phyloP scores from a whole-genome alignment of 768 basidiomycete genomes.

The Gloeopeniophorella convolvens region DNA sequence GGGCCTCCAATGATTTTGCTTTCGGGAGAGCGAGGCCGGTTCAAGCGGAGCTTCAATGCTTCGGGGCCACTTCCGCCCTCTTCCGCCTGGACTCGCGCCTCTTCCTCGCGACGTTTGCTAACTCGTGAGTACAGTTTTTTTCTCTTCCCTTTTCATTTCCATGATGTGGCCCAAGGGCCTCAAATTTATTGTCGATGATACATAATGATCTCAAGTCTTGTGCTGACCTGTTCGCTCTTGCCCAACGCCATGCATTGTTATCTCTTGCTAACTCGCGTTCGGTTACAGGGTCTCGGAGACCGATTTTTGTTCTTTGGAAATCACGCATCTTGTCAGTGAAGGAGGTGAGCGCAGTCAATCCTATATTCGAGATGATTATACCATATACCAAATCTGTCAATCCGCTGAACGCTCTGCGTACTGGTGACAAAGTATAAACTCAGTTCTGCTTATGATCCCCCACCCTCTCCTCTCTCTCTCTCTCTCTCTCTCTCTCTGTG shows the following conservation, averaged over 20 bases:
- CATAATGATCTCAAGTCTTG: slow-evolving; percentile 44
- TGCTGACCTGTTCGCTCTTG: slow-evolving; percentile 35
- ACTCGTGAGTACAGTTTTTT: slow-evolving; percentile 14
- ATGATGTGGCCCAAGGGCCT: slow-evolving; percentile 46
- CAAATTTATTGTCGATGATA: slow-evolving; percentile 65
- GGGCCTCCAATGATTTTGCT: slow-evolving; percentile 4
- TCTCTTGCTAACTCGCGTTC: too few species aligned
- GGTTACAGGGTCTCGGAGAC: too few species aligned
- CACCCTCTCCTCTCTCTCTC: neutral
- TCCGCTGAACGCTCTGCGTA: slow-evolving; percentile 37
- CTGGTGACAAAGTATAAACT: slow-evolving; percentile 26
- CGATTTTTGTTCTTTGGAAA: too few species aligned
- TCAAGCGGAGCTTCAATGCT: slow-evolving; percentile 14
- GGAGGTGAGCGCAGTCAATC: too few species aligned
- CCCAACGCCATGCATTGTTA: neutral
- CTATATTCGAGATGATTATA: slow-evolving; percentile 29
- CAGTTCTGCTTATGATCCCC: slow-evolving; percentile 23
- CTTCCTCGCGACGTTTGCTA: neutral
- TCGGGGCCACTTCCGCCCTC: neutral
- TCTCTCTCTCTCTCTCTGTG: neutral
- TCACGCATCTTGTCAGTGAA: too few species aligned
- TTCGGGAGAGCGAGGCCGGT: slow-evolving; percentile 4
- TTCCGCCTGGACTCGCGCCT: neutral
- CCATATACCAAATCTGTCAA: slow-evolving; percentile 44
- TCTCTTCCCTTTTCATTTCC: slow-evolving; percentile 1